Evolutionary conservation across 768 basidiomycete species (phyloP), one percentile per base, ranked within the genome.

Genomic region (Trametes coccinea): DNA sequence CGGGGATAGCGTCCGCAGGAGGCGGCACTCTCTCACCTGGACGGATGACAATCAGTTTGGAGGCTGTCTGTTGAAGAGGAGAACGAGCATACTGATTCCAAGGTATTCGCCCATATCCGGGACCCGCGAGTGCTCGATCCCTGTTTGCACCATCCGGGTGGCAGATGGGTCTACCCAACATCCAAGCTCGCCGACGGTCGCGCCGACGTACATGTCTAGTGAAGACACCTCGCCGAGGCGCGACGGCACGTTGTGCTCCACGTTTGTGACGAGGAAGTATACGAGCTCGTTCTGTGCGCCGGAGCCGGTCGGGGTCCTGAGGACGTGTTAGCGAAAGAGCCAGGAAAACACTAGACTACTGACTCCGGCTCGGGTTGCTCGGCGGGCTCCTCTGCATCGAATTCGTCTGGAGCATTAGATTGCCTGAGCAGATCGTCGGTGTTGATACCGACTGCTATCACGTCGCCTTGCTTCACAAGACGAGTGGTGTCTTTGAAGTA

Each of bases 111-210:
- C 74, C 4, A 79, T 73, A 69, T 84, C 81, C 30, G 85, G 89
- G 41, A 87, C 79, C 59, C 81, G 78, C 6, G 78, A 78, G 63
- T 89, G 83, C 67, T 93, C 92, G 6, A 92, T 68, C 0, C 96
- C 95, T 0, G 85, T 80, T 72, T 95, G 92, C 7, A 90, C 73
- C 68, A 98, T 84, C 55, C 86, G 85, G 17, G 96, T 96, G 6
- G 80, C 70, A 1, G 78, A 71, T 1, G 86, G 75, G 67, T 98
- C 92, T 17, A 97, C 80, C 82, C 90, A 91, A 68, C 90, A 95
- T 0, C 96, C 96, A 16, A 95, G 71, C 67, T 92, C 85, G 4
- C 90, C 91, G 17, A 81, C 72, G 0, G 81, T 79, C 2, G 81
- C 81, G 14, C 85, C 83, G 27, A 82, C 76, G 65, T 84, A 82